Conservation (phyloP, 257 asterid species). For the Nicotiana tomentosiformis region DNA sequence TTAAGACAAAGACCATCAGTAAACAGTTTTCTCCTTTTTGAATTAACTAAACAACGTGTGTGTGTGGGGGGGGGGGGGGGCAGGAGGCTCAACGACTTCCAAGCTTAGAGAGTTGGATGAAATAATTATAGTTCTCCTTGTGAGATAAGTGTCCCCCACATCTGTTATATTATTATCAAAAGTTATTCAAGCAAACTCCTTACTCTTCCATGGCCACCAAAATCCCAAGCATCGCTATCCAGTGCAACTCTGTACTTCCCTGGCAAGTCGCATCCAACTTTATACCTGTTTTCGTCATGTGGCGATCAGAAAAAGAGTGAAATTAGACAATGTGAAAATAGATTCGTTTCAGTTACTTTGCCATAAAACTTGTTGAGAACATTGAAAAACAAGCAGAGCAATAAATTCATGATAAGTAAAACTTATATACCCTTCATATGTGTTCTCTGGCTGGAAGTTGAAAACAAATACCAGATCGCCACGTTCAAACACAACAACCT, state of each 20-base stretch:
- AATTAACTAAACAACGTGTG: neutral
- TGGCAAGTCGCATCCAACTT: constrained; percentile 94
- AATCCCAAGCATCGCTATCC: constrained; percentile 88
- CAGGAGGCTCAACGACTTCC: neutral
- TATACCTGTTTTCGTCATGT: constrained; percentile 52
- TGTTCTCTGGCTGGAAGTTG: constrained; percentile 81
- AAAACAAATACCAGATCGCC: constrained; percentile 87
- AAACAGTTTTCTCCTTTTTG: neutral
- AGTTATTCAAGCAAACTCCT: constrained; percentile 25
- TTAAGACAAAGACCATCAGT: neutral
- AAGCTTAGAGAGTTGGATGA: neutral
- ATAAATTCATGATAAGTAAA: constrained; percentile 6
- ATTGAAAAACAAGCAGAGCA: constrained; percentile 4
- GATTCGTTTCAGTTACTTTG: neutral
- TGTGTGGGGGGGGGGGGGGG: neutral
- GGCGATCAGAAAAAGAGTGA: neutral
- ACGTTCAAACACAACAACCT: constrained; percentile 95
- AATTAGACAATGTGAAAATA: neutral
- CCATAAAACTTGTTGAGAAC: neutral
- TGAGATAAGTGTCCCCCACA: neutral
- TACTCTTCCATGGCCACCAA: constrained; percentile 97
- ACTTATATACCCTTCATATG: constrained; percentile 70
- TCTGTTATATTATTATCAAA: neutral
- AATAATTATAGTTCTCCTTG: neutral
- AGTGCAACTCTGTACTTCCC: constrained; percentile 89